These are phyloP conservation scores for Candida maesae DNA, from an alignment of 805 yeast genomes.

Conservation along the genomic window DNA sequence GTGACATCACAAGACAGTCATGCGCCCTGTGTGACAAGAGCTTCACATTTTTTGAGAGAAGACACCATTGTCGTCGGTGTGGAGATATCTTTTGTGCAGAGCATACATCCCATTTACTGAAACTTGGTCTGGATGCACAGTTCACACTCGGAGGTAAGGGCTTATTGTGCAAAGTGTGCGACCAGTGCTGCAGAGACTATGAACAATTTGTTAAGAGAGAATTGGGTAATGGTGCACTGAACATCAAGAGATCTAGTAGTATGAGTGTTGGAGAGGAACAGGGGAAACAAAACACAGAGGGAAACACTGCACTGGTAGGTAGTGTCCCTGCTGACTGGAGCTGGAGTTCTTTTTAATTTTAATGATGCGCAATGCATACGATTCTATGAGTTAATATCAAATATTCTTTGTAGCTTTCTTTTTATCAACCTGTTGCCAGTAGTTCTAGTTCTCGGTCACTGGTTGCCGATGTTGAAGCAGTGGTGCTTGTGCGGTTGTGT, in stretches of 20 bases:
- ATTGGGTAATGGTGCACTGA: slow-evolving; percentile 13
- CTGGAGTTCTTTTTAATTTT: slow-evolving; percentile 62
- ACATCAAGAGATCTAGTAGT: slow-evolving; percentile 1
- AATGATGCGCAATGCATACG: slow-evolving; percentile 1
- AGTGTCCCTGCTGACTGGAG: slow-evolving; percentile 74
- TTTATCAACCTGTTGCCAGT: no score
- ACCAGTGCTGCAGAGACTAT: slow-evolving; percentile 59
- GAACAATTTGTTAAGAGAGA: slow-evolving; percentile 40
- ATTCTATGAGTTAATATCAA: neutral
- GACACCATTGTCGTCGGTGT: slow-evolving; percentile 83
- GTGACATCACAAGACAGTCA: slow-evolving; percentile 58
- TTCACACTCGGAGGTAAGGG: slow-evolving; percentile 69
- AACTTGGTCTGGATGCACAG: slow-evolving; percentile 56
- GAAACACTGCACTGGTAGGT: slow-evolving; percentile 35
- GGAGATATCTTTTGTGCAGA: slow-evolving; percentile 76
- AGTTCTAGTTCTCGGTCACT: no score
- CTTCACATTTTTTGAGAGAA: slow-evolving; percentile 75
- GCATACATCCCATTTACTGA: slow-evolving; percentile 55
- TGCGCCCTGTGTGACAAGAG: slow-evolving; percentile 66
- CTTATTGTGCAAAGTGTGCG: slow-evolving; percentile 65
- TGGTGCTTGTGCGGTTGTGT: no score
- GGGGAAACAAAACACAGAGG: slow-evolving; percentile 9
- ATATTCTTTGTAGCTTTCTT: no score
- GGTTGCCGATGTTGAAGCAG: no score
- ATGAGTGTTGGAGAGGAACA: slow-evolving; percentile 2